phyloP scores from a whole-genome alignment of 768 basidiomycete species.

The Postia placenta region DNA sequence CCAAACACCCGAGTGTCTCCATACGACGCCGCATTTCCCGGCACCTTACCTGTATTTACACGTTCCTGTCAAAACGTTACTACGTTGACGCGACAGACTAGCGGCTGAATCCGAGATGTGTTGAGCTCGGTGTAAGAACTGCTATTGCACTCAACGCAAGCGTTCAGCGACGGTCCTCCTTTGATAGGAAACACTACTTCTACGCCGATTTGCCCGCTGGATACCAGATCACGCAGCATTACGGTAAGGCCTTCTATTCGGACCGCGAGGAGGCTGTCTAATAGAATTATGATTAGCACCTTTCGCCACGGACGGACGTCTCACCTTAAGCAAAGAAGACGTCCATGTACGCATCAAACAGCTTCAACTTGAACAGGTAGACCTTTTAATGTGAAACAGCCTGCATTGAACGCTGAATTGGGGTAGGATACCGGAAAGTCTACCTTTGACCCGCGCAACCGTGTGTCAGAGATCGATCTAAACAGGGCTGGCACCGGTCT shows the following conservation, averaged over 20 bases:
- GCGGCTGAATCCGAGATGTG: conserved; percentile 61
- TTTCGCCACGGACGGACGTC: conserved; percentile 60
- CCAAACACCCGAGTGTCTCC: conserved; percentile 72
- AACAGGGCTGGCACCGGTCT: conserved; percentile 87
- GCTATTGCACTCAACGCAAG: conserved; percentile 68
- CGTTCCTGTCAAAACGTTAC: background rate
- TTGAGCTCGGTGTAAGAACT: conserved; percentile 75
- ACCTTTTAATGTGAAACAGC: conserved; percentile 1
- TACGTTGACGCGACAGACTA: conserved; percentile 19
- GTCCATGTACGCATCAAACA: conserved; percentile 79
- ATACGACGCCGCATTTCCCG: conserved; percentile 90
- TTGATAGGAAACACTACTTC: conserved; percentile 98
- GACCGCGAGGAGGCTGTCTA: too few species aligned
- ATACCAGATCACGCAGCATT: conserved; percentile 97
- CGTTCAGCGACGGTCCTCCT: conserved; percentile 68
- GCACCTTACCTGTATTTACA: conserved; percentile 76
- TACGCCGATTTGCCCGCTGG: conserved; percentile 92
- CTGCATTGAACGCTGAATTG: conserved; percentile 1
- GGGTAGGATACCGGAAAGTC: conserved; percentile 91
- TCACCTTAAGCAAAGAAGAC: conserved; percentile 38
- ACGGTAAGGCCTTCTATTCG: conserved; percentile 60
- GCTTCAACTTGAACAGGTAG: conserved; percentile 91
- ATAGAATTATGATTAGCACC: conserved; percentile 70
- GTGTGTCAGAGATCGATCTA: conserved; percentile 67
- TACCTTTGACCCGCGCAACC: conserved; percentile 45